Evolutionary conservation across 2,329 filamentous ascomycete species (phyloP), one percentile per base, ranked within the genome.

Genomic region (Pleomassaria siparia): DNA sequence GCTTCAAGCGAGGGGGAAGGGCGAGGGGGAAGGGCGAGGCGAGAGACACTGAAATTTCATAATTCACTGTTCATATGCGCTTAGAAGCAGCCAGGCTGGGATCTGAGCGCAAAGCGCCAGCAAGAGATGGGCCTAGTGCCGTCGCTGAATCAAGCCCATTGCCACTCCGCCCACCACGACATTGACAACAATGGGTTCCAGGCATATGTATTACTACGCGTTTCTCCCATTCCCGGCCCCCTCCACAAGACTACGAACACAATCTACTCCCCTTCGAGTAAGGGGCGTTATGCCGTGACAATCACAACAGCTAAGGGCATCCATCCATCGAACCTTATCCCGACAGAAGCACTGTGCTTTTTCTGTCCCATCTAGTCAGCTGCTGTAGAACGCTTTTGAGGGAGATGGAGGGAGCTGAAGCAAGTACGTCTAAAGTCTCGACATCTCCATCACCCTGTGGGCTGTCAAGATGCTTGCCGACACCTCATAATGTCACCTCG

Each of bases 351-450:
- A 25, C 22, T 9, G 25, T 24, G 13, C 40, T 33, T 32, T 42
- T 8, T 12, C 32, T 21, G n/a, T 43, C 30, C 22, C 12, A 6
- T 39, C 20, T 35, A 7, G 24, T 30, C 41, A 32, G 39, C 37
- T 33, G 39, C 36, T n/a, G n/a, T n/a, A 43, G 32, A 40, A 47
- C 48, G 44, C 30, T 45, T 42, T 51, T 45, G 42, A 5, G n/a
- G n/a, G n/a, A n/a, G n/a, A n/a, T n/a, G n/a, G n/a, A n/a, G n/a
- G 25, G 40, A 44, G 44, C 45, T 47, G 45, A 47, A 46, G 41
- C 44, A 46, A 41, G 28, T 37, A 28, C 44, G 25, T 30, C 32
- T 20, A 37, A 22, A 22, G 35, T 24, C 35, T 37, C 32, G 9
- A 7, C 32, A 18, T n/a, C 25, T 21, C 28, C 28, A 7, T 26